These are phyloP conservation scores for Syzygium grande DNA, from an alignment of 345 rosid species.

Conservation along the genomic window DNA sequence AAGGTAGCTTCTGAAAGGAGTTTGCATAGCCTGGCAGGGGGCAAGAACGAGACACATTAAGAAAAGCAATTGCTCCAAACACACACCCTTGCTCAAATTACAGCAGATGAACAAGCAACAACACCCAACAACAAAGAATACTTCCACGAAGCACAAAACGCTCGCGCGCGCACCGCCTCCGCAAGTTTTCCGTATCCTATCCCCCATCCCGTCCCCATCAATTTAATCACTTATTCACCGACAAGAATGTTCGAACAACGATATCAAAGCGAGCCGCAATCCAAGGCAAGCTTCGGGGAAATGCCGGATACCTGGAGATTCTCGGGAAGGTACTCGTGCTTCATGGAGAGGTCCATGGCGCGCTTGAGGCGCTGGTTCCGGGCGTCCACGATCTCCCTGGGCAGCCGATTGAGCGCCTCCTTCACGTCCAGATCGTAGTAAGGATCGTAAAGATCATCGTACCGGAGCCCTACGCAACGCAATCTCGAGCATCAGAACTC, in stretches of 20 bases:
- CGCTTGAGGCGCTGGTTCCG: conserved; percentile 97
- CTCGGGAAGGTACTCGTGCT: conserved; percentile 81
- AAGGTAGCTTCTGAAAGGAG: conserved; percentile 93
- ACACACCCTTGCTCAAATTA: background rate
- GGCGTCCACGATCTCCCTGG: conserved; percentile 84
- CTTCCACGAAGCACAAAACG: background rate
- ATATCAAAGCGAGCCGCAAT: background rate
- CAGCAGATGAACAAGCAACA: background rate
- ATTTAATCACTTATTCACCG: background rate
- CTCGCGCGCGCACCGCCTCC: background rate
- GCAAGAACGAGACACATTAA: background rate
- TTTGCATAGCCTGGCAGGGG: conserved; percentile 66
- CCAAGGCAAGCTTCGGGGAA: background rate
- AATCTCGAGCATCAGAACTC: background rate
- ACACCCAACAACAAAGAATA: background rate
- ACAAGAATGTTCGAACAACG: background rate
- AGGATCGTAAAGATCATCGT: conserved; percentile 88
- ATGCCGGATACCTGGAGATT: conserved; percentile 54
- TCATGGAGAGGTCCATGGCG: conserved; percentile 98
- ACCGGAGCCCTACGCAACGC: conserved; percentile 53
- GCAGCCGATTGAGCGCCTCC: conserved; percentile 85
- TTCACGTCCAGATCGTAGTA: conserved; percentile 73
- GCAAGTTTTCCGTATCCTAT: background rate
- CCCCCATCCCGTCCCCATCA: background rate
- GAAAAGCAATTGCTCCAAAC: background rate